A percentile compares a stretch with the other conserved stretches of the same genome.
Evolutionary conservation across 1,284 basidiomycete species (phyloP).

Genomic region (Papiliotrema nemorosa): DNA sequence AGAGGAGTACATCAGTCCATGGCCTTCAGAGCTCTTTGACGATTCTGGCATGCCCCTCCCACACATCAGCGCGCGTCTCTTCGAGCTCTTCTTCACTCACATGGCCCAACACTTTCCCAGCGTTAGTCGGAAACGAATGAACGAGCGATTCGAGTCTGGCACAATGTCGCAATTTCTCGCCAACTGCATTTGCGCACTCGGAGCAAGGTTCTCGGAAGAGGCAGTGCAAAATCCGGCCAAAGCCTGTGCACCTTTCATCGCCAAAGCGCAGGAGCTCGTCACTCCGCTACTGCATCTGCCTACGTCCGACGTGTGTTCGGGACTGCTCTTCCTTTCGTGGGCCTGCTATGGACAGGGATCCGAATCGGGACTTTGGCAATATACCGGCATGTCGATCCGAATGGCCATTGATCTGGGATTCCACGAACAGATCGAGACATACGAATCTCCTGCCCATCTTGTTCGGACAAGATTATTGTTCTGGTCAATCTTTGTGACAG

Average conservation of each 20-base stretch:
- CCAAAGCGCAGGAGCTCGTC: slow-evolving; percentile 51
- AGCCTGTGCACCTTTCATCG: slow-evolving; percentile 49
- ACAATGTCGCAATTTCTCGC: slow-evolving; percentile 52
- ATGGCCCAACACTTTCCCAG: slow-evolving; percentile 50
- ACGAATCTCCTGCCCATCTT: slow-evolving; percentile 48
- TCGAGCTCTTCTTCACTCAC: slow-evolving; percentile 48
- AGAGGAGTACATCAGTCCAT: slow-evolving; percentile 14
- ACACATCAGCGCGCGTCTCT: slow-evolving; percentile 43
- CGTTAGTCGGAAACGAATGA: slow-evolving; percentile 42
- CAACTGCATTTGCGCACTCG: slow-evolving; percentile 42
- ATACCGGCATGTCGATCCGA: slow-evolving; percentile 48
- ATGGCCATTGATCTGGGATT: slow-evolving; percentile 52
- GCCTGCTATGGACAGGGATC: slow-evolving; percentile 51
- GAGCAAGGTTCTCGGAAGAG: slow-evolving; percentile 36
- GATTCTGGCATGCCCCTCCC: slow-evolving; percentile 44
- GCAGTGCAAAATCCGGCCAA: slow-evolving; percentile 20
- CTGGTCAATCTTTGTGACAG: slow-evolving; percentile 51
- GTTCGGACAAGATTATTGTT: slow-evolving; percentile 47
- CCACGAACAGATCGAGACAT: slow-evolving; percentile 50
- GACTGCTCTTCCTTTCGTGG: slow-evolving; percentile 49
- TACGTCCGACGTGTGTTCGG: slow-evolving; percentile 48
- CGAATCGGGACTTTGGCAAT: slow-evolving; percentile 50
- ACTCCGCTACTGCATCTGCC: slow-evolving; percentile 50
- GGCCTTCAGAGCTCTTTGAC: slow-evolving; percentile 42
- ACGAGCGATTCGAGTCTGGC: slow-evolving; percentile 46